Evolutionary conservation across 1,139 yeast species (phyloP), one percentile per base, ranked within the genome.

Genomic region (Protomyces macrosporus): DNA sequence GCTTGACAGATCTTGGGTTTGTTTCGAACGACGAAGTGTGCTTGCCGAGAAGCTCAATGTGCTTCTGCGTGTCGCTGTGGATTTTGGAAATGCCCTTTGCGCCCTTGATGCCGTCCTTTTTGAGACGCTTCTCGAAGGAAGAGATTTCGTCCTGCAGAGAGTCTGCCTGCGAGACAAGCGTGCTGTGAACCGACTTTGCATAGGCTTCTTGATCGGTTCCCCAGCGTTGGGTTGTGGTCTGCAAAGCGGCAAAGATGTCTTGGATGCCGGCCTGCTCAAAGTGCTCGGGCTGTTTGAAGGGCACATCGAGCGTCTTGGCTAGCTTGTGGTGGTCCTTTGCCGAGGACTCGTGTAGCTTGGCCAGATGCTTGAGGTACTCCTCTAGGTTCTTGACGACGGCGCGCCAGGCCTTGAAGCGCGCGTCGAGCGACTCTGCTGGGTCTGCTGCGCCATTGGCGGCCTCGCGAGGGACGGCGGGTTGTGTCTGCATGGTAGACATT

Each of bases 61-160:
- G 70, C 69, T 73, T 72, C 67, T 73, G 75, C 6, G 80, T 76
- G n/a, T 57, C 55, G 33, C 65, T 67, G 37, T 75, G 74, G 32
- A 75, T 74, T 71, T 72, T 72, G 64, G 76, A 78, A 37, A 78
- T 74, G 23, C 77, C 79, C 70, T 76, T 77, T 65, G 69, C 67
- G 39, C 72, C 73, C 71, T 76, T 76, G 67, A 71, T 66, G 12
- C 76, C 75, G 53, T 74, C 71, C 39, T 72, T 69, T 68, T 72
- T 73, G 65, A 78, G 72, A 9, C 75, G 75, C 70, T 76, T 76
- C 69, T 70, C 67, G 70, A 77, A 80, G 69, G 76, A 77, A 60
- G 76, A 78, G 64, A 78, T 72, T 58, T 77, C 79, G 53, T 72
- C 72, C 42, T 67, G 66, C 40, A 76, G 71, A 23, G 73, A 71